Evolutionary conservation across 352 stramenopile genomes (phyloP), one percentile per base, ranked within the genome.

Genomic region (Pythium periplocum): DNA sequence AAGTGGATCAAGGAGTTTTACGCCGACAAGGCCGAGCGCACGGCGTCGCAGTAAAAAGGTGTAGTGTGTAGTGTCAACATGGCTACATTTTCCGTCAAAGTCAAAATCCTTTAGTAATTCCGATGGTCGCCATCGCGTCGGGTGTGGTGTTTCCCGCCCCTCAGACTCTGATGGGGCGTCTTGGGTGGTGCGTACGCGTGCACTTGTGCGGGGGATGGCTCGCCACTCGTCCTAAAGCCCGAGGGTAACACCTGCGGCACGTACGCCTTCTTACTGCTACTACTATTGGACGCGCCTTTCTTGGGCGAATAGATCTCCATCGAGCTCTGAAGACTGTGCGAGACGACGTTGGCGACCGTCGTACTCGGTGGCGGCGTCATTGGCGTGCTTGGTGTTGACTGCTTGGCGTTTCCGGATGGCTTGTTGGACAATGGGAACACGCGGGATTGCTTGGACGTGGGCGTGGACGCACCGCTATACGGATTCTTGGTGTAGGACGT

Each of bases 1-100:
- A 67, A 80, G 47, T 85, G 73, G 76, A 59, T 85, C n/a, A 32
- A 63, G 42, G 62, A 80, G 45, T 82, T 77, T 48, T 82, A 82
- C 52, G 61, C 45, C 0, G 62, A 61, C 59, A 56, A 56, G 50
- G 7, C 3, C 12, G 3, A 53, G 36, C 48, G 12, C 44, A 17
- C n/a, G 10, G 12, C 6, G 41, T 7, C 6, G 41, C 41, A 46
- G 41, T 46, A 17, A 46, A 26, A 26, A 26, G 17, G 17, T 26
- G 17, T 26, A 26, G 17, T 26, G 17, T 26, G 17, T 26, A 26
- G 17, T 26, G 17, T 26, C 17, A 26, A 26, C 17, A 26, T 26
- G 17, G 17, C 17, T 26, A 26, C 17, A 26, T 26, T 26, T 26
- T 26, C 17, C 17, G 17, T 26, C 17, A 26, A 26, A 26, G 17